phyloP scores from a whole-genome alignment of 1,284 basidiomycete genomes.

The Puccinia hordei region DNA sequence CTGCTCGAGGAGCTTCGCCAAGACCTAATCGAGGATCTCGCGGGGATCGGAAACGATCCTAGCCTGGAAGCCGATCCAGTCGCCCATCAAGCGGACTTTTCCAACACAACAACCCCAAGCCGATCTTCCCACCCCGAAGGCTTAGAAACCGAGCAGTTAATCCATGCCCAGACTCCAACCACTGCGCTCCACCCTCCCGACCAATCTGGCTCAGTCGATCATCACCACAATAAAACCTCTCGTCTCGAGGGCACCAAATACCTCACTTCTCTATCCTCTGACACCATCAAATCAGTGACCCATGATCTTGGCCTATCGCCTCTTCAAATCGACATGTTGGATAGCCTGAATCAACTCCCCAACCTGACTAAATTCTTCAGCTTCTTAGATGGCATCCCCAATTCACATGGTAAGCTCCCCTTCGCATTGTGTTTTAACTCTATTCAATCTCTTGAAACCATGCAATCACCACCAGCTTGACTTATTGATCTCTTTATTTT shows the following conservation, averaged over 20 bases:
- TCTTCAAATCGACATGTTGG: constrained; percentile 40
- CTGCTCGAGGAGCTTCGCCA: constrained; percentile 35
- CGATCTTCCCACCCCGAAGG: not conserved
- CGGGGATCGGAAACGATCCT: constrained; percentile 22
- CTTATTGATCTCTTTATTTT: not conserved
- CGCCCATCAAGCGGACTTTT: not conserved
- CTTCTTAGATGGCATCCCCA: constrained; percentile 25
- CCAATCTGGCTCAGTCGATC: not conserved
- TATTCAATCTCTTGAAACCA: not conserved
- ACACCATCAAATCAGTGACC: not conserved
- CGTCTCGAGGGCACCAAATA: not conserved
- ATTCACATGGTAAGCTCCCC: constrained; percentile 34
- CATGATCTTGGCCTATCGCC: constrained; percentile 21
- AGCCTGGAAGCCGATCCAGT: not conserved
- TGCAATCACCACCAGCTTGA: no score
- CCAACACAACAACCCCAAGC: not conserved
- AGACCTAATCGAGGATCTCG: constrained; percentile 33
- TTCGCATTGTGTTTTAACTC: not conserved
- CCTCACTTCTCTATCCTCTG: not conserved
- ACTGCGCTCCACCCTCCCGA: not conserved
- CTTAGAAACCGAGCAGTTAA: not conserved
- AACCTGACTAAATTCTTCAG: constrained; percentile 27
- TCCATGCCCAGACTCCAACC: not conserved
- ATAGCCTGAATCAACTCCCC: constrained; percentile 18
- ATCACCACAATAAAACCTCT: not conserved